Percentiles rank a stretch among this genome's conserved stretches.
Evolutionary conservation across 192 early-diverging fungal genomes (phyloP).

Genomic region (Gamsiella multidivaricata): DNA sequence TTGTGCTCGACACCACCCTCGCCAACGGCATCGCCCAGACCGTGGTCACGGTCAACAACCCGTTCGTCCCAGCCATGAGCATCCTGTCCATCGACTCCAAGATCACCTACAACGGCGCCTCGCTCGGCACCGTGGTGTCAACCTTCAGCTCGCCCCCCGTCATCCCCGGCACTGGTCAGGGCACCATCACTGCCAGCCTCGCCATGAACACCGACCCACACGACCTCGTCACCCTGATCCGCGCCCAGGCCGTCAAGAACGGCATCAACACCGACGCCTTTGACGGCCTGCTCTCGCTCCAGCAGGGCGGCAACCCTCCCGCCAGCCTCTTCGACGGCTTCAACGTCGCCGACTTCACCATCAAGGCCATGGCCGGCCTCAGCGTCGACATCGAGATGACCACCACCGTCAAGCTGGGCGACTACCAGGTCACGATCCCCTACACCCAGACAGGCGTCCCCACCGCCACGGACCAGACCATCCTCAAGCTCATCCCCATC

Average conservation of each 20-base stretch:
- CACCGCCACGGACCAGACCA: slow-evolving; percentile 8
- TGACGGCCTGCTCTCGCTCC: not conserved
- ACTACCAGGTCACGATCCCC: not conserved
- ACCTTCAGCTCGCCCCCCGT: not conserved
- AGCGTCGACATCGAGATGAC: not conserved
- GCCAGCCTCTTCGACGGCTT: not conserved
- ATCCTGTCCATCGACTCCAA: not conserved
- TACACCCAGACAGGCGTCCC: not conserved
- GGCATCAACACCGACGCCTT: not conserved
- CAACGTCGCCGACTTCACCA: not conserved
- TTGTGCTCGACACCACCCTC: not conserved
- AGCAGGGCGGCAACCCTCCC: not conserved
- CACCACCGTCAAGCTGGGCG: not conserved
- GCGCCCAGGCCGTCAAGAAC: not conserved
- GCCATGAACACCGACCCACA: not conserved
- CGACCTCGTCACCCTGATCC: not conserved
- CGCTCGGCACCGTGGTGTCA: not conserved
- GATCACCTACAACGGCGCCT: not conserved
- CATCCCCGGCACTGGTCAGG: not conserved
- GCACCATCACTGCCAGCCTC: not conserved
- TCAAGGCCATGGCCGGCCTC: not conserved
- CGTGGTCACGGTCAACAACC: not conserved
- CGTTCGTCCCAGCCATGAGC: not conserved
- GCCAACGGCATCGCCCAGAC: not conserved
- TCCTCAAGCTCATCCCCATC: slow-evolving; percentile 57